These are phyloP conservation scores for Mycena sanguinolenta DNA, from an alignment of 768 basidiomycete genomes.

Conservation along the genomic window DNA sequence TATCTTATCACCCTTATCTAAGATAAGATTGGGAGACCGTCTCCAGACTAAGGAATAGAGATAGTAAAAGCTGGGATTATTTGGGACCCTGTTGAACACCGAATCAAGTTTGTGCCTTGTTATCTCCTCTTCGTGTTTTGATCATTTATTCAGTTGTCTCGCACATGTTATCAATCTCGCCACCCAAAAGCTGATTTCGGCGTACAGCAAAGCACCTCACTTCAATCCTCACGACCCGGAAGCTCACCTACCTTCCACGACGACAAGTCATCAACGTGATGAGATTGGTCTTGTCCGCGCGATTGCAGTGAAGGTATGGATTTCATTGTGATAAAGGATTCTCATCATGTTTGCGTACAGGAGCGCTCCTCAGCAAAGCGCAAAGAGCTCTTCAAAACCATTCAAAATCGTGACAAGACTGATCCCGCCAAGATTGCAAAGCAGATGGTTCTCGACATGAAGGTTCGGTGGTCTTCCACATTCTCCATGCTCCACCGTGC, in stretches of 20 bases:
- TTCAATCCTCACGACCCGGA: conserved; percentile 3
- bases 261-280: neutral
- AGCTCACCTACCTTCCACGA: neutral
- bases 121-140: too few species aligned
- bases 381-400: conserved; percentile 7
- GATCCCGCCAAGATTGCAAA: neutral
- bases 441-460: conserved; percentile 42
- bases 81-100: too few species aligned
- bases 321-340: too few species aligned
- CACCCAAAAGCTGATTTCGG: conserved; percentile 3
- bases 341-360: too few species aligned
- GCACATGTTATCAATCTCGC: conserved; percentile 13
- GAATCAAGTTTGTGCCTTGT: too few species aligned
- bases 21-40: too few species aligned
- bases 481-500: conserved; percentile 41
- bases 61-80: too few species aligned
- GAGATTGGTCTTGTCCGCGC: conserved; percentile 10
- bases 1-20: too few species aligned
- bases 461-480: conserved; percentile 44
- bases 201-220: conserved; percentile 10
- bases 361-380: conserved; percentile 5
- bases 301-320: conserved; percentile 1
- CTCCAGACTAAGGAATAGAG: too few species aligned
- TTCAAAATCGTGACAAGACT: neutral
- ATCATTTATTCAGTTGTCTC: neutral